A percentile compares a stretch with the other conserved stretches of the same genome.
These are phyloP conservation scores for Cynara cardunculus DNA, from an alignment of 129 eudicot species.

Conservation along the genomic window DNA sequence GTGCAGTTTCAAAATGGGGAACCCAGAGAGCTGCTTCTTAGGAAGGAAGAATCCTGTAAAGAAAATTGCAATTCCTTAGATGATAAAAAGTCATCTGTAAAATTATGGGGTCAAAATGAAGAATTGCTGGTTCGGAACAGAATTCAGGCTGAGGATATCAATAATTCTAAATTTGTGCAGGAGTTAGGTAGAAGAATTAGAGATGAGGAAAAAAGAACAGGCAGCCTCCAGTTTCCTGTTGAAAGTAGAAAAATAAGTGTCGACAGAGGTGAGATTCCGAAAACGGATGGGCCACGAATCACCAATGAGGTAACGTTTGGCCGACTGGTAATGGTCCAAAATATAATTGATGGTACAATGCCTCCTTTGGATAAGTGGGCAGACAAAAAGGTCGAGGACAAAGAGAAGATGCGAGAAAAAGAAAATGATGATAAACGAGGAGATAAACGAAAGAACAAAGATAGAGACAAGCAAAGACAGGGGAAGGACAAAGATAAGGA, in stretches of 20 bases:
- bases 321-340: conserved; percentile 23
- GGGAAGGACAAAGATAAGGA: conserved; percentile 40
- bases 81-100: conserved; percentile 17
- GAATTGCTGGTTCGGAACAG: conserved; percentile 26
- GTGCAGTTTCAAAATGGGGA: conserved; percentile 16
- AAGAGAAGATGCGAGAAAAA: conserved; percentile 41
- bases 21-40: not conserved
- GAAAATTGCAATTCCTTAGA: conserved; percentile 14
- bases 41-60: conserved; percentile 9
- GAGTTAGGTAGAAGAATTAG: conserved; percentile 56
- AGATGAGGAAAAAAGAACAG: conserved; percentile 48
- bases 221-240: conserved; percentile 48
- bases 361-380: conserved; percentile 32
- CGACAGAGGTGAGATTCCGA: conserved; percentile 24
- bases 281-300: conserved; percentile 23
- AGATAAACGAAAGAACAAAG: conserved; percentile 44
- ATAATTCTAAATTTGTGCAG: conserved; percentile 44
- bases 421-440: conserved; percentile 40
- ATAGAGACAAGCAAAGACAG: conserved; percentile 38
- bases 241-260: conserved; percentile 32
- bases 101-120: conserved; percentile 37
- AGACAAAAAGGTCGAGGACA: conserved; percentile 34
- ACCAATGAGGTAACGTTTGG: conserved; percentile 20
- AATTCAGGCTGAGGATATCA: conserved; percentile 18
- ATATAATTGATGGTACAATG: conserved; percentile 31